Conservation (phyloP, 257 asterid species). For the Przewalskia tangutica region DNA sequence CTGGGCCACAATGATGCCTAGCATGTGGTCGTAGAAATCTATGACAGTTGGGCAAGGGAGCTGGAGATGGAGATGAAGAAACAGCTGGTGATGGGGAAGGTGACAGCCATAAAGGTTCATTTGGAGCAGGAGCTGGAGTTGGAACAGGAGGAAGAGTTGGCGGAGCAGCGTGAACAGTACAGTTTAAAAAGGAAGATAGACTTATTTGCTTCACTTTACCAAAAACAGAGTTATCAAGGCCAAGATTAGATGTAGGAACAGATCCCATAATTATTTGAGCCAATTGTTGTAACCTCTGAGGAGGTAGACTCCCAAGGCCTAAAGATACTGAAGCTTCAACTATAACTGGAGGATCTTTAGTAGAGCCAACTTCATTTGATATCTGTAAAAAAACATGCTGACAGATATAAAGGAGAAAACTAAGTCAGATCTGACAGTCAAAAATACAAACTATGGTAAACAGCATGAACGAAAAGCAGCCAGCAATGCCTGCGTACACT, state of each 20-base stretch:
- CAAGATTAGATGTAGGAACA: constrained; percentile 53
- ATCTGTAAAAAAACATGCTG: constrained; percentile 60
- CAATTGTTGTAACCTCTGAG: constrained; percentile 61
- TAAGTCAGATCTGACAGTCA: background rate
- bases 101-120: constrained; percentile 21
- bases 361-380: constrained; percentile 60
- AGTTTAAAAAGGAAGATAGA: constrained; percentile 52
- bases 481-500: background rate
- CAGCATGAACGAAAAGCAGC: background rate
- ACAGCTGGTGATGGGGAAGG: constrained; percentile 25
- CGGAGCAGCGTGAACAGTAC: constrained; percentile 30
- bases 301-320: constrained; percentile 25
- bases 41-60: constrained; percentile 28
- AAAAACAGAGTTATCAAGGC: constrained; percentile 62
- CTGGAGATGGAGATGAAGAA: constrained; percentile 5
- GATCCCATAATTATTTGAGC: constrained; percentile 47
- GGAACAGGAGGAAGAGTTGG: constrained; percentile 43
- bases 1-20: constrained; percentile 17
- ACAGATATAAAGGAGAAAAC: constrained; percentile 5
- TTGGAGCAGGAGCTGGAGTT: constrained; percentile 19
- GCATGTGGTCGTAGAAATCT: constrained; percentile 19
- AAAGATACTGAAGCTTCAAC: constrained; percentile 67
- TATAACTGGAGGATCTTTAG: constrained; percentile 63
- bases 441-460: background rate
- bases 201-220: constrained; percentile 75